These are phyloP conservation scores for Colletotrichum tabaci DNA, from an alignment of 2,329 filamentous ascomycete species.

Conservation along the genomic window DNA sequence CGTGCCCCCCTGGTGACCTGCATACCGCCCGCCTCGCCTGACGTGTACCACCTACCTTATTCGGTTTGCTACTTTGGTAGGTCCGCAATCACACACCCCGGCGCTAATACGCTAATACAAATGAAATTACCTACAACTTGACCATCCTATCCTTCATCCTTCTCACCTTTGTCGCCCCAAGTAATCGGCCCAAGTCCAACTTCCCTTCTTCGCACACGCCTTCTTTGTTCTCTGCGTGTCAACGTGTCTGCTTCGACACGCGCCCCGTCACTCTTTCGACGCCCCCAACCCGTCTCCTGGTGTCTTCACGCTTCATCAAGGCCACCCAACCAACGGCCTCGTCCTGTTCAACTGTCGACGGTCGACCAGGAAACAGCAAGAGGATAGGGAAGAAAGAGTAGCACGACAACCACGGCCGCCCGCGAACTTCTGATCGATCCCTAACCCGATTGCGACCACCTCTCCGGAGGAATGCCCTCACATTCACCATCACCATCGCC, in stretches of 20 bases:
- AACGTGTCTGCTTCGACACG: not conserved
- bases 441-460: not conserved
- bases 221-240: too few species aligned
- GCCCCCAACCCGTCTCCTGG: not conserved
- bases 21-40: too few species aligned
- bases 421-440: not conserved
- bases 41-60: too few species aligned
- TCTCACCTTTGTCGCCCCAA: not conserved
- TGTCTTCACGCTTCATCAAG: not conserved
- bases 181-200: not conserved
- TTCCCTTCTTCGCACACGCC: not conserved
- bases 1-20: too few species aligned
- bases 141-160: not conserved
- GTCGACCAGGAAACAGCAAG: too few species aligned
- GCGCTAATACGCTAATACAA: not conserved
- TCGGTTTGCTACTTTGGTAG: too few species aligned
- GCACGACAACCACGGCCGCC: not conserved
- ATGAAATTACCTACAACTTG: too few species aligned
- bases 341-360: not conserved
- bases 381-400: not conserved
- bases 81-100: not conserved
- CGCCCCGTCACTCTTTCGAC: not conserved
- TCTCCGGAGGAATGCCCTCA: slow-evolving; percentile 21
- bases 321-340: not conserved
- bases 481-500: not conserved